Evolutionary conservation across 2,329 filamentous ascomycete genomes (phyloP).

Genomic region (Didymella pinodella): DNA sequence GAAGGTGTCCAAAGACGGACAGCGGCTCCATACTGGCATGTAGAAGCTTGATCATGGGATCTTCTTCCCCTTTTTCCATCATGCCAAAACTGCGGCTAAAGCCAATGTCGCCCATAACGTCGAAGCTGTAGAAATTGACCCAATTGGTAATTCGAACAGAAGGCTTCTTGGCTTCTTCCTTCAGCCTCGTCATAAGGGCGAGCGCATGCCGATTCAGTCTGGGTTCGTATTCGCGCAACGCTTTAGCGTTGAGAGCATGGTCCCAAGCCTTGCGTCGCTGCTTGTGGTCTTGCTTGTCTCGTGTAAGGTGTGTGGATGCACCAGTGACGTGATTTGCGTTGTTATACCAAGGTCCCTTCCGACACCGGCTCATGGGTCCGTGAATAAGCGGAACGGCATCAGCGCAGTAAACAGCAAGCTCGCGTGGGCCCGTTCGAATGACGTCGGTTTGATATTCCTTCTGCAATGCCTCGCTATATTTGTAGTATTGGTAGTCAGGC

Average conservation of each 20-base stretch:
- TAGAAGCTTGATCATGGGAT: conserved; percentile 36
- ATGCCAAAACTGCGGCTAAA: conserved; percentile 54
- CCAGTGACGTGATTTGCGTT: conserved; percentile 27
- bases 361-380: conserved; percentile 41
- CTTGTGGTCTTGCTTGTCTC: conserved; percentile 42
- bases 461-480: conserved; percentile 34
- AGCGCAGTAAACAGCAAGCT: conserved; percentile 41
- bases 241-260: conserved; percentile 43
- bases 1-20: conserved; percentile 33
- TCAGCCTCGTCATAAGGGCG: conserved; percentile 36
- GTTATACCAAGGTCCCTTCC: conserved; percentile 43
- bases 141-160: conserved; percentile 42
- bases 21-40: conserved; percentile 36
- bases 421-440: conserved; percentile 46
- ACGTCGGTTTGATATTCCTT: conserved; percentile 43
- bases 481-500: conserved; percentile 37
- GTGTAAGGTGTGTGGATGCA: conserved; percentile 37
- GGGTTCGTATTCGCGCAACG: conserved; percentile 49
- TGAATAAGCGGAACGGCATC: conserved; percentile 43
- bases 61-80: conserved; percentile 42
- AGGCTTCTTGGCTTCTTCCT: conserved; percentile 28
- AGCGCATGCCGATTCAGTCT: conserved; percentile 42
- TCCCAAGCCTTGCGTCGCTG: conserved; percentile 46
- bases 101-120: conserved; percentile 59
- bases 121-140: conserved; percentile 56